Base-by-base conservation (phyloP, 83 land plant species). In the Thuja plicata region DNA sequence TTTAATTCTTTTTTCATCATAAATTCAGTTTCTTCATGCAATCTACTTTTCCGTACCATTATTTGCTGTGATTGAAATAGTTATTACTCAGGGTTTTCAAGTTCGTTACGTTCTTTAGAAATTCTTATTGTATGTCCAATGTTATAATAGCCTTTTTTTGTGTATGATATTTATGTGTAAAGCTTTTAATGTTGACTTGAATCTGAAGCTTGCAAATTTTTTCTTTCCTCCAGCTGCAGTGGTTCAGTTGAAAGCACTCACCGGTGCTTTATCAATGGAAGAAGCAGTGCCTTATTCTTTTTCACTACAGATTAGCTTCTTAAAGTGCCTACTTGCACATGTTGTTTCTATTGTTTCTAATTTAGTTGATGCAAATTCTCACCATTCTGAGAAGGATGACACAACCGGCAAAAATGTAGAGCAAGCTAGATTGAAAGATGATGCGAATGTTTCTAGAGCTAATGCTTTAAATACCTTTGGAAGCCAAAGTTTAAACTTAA, bases 211-310 rank as follows among this genome's bases (percentile, higher is more conserved):
- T 37, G 86, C 34, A 45, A 84, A 60, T 46, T 3, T 43, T 89
- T 84, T 35, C 37, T 50, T 70, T 89, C 41, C 27, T 24, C 9
- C 97, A 98, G 99, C 95, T 86, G 93, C 97, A 86, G 98, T 97
- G 85, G 90, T 98, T 80, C 95, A 97, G 66, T 90, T 97, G 73
- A 98, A 97, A 55, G 89, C 92, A n/a, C 88, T 96, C 60, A 83
- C 92, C 34, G 89, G 95, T 90, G 89, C 92, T 41, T 77, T 94
- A 88, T 85, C 95, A 52, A 87, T 85, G 19, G 96, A 95, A 89
- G 94, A 94, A 73, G 41, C 78, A n/a, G 74, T 90, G 70, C 88
- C 96, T 35, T 83, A 81, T 73, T 85, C 91, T 32, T 88, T 52
- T 38, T 66, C 92, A 10, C 92, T 92, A 86, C 92, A 91, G 37